Evolutionary conservation across 2,329 filamentous ascomycete genomes (phyloP).

Genomic region (Verruconis gallopava): DNA sequence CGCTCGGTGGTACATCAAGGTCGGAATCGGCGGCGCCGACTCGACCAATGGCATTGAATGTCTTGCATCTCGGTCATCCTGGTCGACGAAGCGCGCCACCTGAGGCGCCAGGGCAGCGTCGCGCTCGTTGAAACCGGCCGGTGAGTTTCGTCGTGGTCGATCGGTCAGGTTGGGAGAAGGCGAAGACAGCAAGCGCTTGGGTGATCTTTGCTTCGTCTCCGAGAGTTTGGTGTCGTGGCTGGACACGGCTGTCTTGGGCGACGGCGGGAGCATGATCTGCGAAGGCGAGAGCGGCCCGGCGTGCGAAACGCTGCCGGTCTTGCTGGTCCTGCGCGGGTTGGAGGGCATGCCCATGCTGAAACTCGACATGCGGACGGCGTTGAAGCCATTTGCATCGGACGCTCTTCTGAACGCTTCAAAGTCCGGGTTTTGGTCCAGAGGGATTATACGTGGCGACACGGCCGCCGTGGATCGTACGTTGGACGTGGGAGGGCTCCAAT

Average conservation of each 20-base stretch:
- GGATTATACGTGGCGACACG: slow-evolving; percentile 53
- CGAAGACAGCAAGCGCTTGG: slow-evolving; percentile 34
- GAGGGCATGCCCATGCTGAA: slow-evolving; percentile 1
- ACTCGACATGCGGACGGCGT: not conserved
- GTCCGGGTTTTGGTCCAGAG: slow-evolving; percentile 65
- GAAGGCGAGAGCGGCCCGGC: slow-evolving; percentile 1
- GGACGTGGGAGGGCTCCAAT: slow-evolving; percentile 62
- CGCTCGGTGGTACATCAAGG: slow-evolving; percentile 24
- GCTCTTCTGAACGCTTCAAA: slow-evolving; percentile 68
- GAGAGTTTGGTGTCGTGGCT: slow-evolving; percentile 1
- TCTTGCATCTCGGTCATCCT: slow-evolving; percentile 19
- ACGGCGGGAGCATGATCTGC: slow-evolving; percentile 4
- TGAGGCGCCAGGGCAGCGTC: slow-evolving; percentile 24
- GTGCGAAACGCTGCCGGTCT: not conserved
- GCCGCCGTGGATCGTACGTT: slow-evolving; percentile 58
- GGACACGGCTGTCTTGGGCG: slow-evolving; percentile 2
- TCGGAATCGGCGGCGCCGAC: slow-evolving; percentile 3
- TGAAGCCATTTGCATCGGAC: slow-evolving; percentile 37
- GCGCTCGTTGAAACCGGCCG: slow-evolving; percentile 27
- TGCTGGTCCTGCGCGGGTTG: not conserved
- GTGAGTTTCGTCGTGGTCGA: slow-evolving; percentile 33
- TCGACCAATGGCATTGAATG: slow-evolving; percentile 20
- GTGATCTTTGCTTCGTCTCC: slow-evolving; percentile 25
- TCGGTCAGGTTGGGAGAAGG: slow-evolving; percentile 29
- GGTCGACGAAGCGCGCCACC: slow-evolving; percentile 20